These are phyloP conservation scores for Magnolia kwangsiensis DNA, from an alignment of 164 flowering plant genomes.

Conservation along the genomic window DNA sequence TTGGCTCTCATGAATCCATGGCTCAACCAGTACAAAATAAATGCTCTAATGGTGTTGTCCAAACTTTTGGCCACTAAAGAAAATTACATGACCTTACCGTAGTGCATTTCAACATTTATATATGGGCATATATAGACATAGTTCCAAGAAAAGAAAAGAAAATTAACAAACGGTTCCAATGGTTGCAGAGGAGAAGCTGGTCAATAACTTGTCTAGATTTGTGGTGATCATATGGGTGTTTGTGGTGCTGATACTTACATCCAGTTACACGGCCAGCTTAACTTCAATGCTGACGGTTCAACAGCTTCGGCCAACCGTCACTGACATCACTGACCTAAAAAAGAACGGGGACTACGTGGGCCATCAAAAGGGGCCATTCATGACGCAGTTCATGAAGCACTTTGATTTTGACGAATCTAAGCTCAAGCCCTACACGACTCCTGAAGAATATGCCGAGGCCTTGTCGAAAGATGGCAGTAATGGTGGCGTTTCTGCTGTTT, in stretches of 20 bases:
- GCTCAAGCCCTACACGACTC: constrained; percentile 15
- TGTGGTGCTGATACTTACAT: constrained; percentile 38
- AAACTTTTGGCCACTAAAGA: too few relatives aligned
- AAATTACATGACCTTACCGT: too few relatives aligned
- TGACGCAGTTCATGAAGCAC: constrained; percentile 9
- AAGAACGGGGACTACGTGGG: constrained; percentile 36
- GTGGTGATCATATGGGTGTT: constrained; percentile 50
- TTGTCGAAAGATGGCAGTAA: constrained; percentile 15
- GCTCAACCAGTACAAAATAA: too few relatives aligned
- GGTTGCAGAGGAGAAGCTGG: constrained; percentile 38
- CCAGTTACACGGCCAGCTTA: constrained; percentile 54
- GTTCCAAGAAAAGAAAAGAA: background rate
- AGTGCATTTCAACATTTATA: too few relatives aligned
- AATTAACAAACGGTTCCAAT: background rate
- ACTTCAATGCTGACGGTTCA: constrained; percentile 46
- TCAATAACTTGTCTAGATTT: constrained; percentile 36
- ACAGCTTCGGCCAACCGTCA: constrained; percentile 34
- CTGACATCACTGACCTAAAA: constrained; percentile 29
- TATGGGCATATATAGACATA: background rate
- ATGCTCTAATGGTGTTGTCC: too few relatives aligned
- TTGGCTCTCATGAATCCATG: too few relatives aligned
- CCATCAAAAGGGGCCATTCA: constrained; percentile 39
- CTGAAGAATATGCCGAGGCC: constrained; percentile 24
- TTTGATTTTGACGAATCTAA: constrained; percentile 9
- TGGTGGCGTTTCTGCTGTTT: constrained; percentile 26